Conservation (phyloP, 306 rosid genomes). For the Inga laurina region DNA sequence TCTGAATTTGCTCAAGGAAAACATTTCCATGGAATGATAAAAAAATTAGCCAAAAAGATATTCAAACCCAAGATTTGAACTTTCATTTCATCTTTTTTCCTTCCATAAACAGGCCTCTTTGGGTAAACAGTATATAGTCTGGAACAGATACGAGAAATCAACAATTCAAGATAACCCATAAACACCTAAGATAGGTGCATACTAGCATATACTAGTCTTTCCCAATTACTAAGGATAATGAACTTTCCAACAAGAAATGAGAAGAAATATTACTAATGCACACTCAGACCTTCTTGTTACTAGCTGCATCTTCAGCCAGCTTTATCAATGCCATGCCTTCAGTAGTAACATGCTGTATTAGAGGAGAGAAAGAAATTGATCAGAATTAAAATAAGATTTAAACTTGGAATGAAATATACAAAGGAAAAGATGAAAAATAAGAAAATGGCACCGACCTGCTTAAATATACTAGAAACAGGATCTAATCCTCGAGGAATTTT, state of each 20-base stretch:
- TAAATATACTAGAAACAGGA: conserved; percentile 83
- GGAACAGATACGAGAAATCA: background rate
- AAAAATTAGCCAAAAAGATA: background rate
- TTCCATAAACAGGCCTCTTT: background rate
- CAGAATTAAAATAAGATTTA: conserved; percentile 17
- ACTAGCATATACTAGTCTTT: background rate
- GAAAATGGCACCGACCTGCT: conserved; percentile 60
- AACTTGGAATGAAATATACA: background rate
- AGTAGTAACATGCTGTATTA: conserved; percentile 80
- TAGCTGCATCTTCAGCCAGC: conserved; percentile 95
- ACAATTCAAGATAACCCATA: background rate
- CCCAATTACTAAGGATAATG: background rate
- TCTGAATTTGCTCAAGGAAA: background rate
- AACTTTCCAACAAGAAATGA: background rate
- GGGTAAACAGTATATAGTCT: background rate
- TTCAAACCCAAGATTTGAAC: background rate
- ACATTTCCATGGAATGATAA: conserved; percentile 1
- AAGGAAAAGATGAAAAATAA: conserved; percentile 14
- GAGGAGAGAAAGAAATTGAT: conserved; percentile 27
- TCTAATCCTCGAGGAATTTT: conserved; percentile 87
- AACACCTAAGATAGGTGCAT: background rate
- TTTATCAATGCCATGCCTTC: conserved; percentile 89
- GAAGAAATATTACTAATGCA: background rate
- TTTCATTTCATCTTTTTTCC: background rate
- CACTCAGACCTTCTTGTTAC: conserved; percentile 69